These are phyloP conservation scores for Cadophora malorum DNA, from an alignment of 2,329 filamentous ascomycete species.

Conservation along the genomic window DNA sequence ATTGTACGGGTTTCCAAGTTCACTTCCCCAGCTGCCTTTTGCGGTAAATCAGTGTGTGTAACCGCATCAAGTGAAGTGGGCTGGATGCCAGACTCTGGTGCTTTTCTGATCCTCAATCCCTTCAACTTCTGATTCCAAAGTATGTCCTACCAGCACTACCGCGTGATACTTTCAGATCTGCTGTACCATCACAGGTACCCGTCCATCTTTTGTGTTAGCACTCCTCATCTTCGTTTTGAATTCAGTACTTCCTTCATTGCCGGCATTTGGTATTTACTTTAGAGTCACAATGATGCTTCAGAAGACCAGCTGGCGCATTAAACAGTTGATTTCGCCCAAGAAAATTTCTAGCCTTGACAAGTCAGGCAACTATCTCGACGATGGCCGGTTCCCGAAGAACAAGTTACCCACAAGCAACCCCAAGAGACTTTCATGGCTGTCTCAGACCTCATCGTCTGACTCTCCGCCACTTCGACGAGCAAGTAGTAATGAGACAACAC, in stretches of 20 bases:
- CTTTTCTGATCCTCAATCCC: slow-evolving; percentile 15
- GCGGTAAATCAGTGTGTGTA: slow-evolving; percentile 8
- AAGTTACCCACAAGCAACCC: slow-evolving; percentile 24
- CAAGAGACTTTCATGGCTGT: slow-evolving; percentile 34
- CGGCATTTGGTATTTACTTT: neutral
- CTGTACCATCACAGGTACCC: slow-evolving; percentile 17
- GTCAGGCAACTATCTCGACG: slow-evolving; percentile 17
- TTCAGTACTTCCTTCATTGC: neutral
- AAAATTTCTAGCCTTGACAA: slow-evolving; percentile 25
- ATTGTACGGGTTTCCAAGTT: slow-evolving; percentile 20
- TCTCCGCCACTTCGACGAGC: slow-evolving; percentile 25
- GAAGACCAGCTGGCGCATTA: slow-evolving; percentile 37
- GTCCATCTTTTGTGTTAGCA: slow-evolving; percentile 11
- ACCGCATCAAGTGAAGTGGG: slow-evolving; percentile 24
- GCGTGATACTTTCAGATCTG: slow-evolving; percentile 23
- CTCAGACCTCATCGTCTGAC: slow-evolving; percentile 28
- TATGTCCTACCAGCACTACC: slow-evolving; percentile 31
- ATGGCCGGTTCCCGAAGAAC: slow-evolving; percentile 17
- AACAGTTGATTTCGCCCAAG: slow-evolving; percentile 35
- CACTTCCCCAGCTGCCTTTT: slow-evolving; percentile 13
- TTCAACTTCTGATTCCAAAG: slow-evolving; percentile 20
- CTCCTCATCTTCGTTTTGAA: slow-evolving; percentile 2
- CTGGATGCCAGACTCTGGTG: slow-evolving; percentile 6
- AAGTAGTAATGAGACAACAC: slow-evolving; percentile 26
- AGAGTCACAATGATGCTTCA: slow-evolving; percentile 34